Base-by-base conservation (phyloP, 441 rosid genomes). In the Pelargonium australe region DNA sequence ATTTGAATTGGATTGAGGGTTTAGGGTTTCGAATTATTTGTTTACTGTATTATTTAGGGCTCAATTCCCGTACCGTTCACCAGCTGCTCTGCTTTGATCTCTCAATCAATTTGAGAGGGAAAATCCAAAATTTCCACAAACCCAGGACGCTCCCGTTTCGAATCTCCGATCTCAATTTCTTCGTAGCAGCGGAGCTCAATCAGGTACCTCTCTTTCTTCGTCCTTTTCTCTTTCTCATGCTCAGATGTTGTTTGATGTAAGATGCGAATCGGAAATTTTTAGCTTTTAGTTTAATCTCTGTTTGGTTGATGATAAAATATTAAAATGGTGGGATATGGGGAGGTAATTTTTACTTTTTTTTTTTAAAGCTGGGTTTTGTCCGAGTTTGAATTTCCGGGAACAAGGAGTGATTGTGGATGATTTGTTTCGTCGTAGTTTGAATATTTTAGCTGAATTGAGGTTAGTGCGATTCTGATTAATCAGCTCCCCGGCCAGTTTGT, bases 21-120 rank as follows among this genome's bases (percentile, higher is more conserved):
- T 53, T 53, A 53, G 60, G 60, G 60, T 53, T 53, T 53, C 60
- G 16, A 53, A 53, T 4, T 12, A 51, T n/a, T 47, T 47, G 53
- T 51, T n/a, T n/a, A 51, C 17, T 51, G 58, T 51, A n/a, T 16
- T 51, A n/a, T 20, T 53, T 53, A 53, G 60, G 60, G 20, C 60
- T 53, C 60, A 17, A 53, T 53, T 53, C 7, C 20, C 60, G 9
- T n/a, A n/a, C 8, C 60, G 60, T 16, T 53, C 20, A 16, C 60
- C 6, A 17, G 14, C 60, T 53, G 60, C 60, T 34, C 37, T 34
- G 37, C 37, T 53, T 19, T 8, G 60, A n/a, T 53, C 60, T 53
- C 60, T 53, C 60, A 14, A 53, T 53, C 60, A 7, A 16, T 53
- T 53, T 14, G 19, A 53, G 60, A 53, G 60, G 60, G 19, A 53